Evolutionary conservation across 2,329 filamentous ascomycete genomes (phyloP).

Genomic region (Arthrinium puccinioides): DNA sequence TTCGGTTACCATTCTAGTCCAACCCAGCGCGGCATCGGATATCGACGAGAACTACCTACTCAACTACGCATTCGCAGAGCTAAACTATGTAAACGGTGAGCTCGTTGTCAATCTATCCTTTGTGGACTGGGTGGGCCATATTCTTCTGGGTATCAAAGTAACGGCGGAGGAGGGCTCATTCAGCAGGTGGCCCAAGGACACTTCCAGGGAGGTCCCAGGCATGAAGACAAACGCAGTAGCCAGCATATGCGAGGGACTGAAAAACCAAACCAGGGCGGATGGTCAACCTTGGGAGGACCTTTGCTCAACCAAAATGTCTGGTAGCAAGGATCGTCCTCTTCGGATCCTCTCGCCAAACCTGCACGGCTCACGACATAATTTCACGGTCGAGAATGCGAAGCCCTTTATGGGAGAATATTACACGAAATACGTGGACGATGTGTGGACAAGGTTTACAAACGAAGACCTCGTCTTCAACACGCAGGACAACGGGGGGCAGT

Average conservation of each 20-base stretch:
- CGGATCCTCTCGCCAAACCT: slow-evolving; percentile 38
- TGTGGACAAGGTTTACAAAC: slow-evolving; percentile 38
- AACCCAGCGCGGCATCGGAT: background rate
- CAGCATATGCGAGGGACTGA: slow-evolving; percentile 33
- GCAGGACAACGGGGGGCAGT: slow-evolving; percentile 31
- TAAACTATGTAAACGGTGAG: slow-evolving; percentile 28
- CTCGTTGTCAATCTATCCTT: slow-evolving; percentile 43
- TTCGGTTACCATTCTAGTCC: background rate
- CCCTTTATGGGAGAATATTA: background rate
- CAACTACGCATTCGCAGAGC: slow-evolving; percentile 31
- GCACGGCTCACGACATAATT: slow-evolving; percentile 13
- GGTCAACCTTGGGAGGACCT: slow-evolving; percentile 35
- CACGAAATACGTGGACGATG: background rate
- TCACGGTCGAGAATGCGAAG: background rate
- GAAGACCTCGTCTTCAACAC: slow-evolving; percentile 31
- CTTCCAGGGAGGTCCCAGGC: background rate
- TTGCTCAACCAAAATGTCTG: slow-evolving; percentile 23
- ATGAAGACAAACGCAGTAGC: slow-evolving; percentile 25
- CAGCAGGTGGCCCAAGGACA: background rate
- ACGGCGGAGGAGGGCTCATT: background rate
- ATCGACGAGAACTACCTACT: background rate
- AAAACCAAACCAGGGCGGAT: slow-evolving; percentile 27
- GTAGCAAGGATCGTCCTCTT: slow-evolving; percentile 22
- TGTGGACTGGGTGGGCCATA: slow-evolving; percentile 36
- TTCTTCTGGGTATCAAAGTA: background rate